Evolutionary conservation across 139 green algal species (phyloP).

Genomic region (Coelastrella sp.): DNA sequence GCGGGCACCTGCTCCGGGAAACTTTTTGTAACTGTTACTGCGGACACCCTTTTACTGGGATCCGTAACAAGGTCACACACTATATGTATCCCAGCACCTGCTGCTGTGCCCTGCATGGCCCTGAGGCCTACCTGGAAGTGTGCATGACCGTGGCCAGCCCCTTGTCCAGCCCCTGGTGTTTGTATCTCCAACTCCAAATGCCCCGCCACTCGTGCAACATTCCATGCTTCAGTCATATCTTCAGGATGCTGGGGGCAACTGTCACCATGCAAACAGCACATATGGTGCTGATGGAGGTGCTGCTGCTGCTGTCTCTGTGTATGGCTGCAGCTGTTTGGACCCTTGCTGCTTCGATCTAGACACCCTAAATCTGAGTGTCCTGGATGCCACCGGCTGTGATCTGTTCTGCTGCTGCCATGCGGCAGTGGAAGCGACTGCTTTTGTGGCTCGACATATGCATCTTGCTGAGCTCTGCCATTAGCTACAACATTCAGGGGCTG

Average conservation of each 20-base stretch:
- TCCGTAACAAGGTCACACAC: too few species aligned
- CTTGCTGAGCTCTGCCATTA: neutral
- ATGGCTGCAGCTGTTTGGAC: neutral
- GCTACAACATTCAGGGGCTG: constrained; percentile 27
- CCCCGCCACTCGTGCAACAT: constrained; percentile 11
- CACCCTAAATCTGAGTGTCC: too few species aligned
- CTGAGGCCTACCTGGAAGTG: constrained; percentile 39
- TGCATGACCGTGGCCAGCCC: constrained; percentile 2
- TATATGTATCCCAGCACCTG: too few species aligned
- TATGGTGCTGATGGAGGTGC: neutral
- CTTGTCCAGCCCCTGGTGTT: neutral
- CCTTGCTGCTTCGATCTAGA: neutral
- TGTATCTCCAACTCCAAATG: constrained; percentile 40
- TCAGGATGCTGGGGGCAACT: neutral
- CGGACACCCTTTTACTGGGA: too few species aligned
- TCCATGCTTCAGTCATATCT: constrained; percentile 13
- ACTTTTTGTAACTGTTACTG: too few species aligned
- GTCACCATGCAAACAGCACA: neutral
- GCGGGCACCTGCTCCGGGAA: too few species aligned
- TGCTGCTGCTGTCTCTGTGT: neutral
- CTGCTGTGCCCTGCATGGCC: too few species aligned
- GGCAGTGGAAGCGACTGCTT: neutral
- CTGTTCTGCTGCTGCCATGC: neutral
- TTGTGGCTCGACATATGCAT: neutral
- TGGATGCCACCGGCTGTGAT: neutral